Conservation (phyloP, 495 filamentous ascomycete genomes). For the Penicillium salamii region DNA sequence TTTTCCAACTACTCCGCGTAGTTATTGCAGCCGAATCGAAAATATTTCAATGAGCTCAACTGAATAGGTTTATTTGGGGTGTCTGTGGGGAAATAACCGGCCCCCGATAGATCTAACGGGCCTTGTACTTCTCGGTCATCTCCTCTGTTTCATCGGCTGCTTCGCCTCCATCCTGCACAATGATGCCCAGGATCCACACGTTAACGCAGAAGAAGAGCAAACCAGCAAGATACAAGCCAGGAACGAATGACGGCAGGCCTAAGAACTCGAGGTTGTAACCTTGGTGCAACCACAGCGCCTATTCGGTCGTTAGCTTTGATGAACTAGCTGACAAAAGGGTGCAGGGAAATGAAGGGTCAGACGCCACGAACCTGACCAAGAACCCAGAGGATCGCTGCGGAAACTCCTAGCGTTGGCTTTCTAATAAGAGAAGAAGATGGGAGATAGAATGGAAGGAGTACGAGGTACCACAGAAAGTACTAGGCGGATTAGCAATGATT, state of each 20-base stretch:
- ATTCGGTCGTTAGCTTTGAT: not conserved
- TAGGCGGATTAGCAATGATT: slow-evolving; percentile 27
- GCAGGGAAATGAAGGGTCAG: not conserved
- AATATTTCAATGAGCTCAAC: too few relatives aligned
- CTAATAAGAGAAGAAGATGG: slow-evolving; percentile 70
- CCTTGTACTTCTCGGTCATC: not conserved
- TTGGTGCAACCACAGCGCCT: slow-evolving; percentile 86
- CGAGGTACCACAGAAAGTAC: slow-evolving; percentile 98
- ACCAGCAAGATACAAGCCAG: slow-evolving; percentile 73
- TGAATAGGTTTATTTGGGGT: too few relatives aligned
- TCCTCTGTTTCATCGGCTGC: not conserved
- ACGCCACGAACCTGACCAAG: slow-evolving; percentile 51
- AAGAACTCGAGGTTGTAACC: slow-evolving; percentile 86
- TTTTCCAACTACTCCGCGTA: too few relatives aligned
- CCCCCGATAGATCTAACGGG: too few relatives aligned
- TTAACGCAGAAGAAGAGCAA: slow-evolving; percentile 82
- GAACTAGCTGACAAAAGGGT: not conserved
- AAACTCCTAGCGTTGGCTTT: slow-evolving; percentile 56
- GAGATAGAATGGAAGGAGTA: slow-evolving; percentile 89
- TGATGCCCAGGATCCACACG: slow-evolving; percentile 78
- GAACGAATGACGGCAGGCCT: slow-evolving; percentile 79
- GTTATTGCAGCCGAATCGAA: too few relatives aligned
- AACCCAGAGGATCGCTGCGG: slow-evolving; percentile 69
- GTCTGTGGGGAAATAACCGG: too few relatives aligned
- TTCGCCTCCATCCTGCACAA: slow-evolving; percentile 64